These are phyloP conservation scores for Chytriomyces confervae DNA, from an alignment of 192 early-diverging fungal species.

Conservation along the genomic window DNA sequence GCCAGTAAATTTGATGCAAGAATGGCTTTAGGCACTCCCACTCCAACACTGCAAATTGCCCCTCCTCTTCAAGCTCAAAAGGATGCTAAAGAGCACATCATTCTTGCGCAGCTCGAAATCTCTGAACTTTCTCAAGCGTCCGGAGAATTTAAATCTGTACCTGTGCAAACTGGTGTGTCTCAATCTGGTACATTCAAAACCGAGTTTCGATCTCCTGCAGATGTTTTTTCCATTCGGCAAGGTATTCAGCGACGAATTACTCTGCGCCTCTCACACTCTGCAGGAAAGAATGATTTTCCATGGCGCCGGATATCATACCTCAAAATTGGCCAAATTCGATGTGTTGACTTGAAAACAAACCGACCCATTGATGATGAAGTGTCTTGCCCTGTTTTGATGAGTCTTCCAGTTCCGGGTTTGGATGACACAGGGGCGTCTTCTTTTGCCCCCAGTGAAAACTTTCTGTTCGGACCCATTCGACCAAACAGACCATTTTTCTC, in stretches of 20 bases:
- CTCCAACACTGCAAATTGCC: not conserved
- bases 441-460: not conserved
- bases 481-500: constrained; percentile 21
- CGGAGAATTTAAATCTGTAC: constrained; percentile 44
- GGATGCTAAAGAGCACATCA: constrained; percentile 17
- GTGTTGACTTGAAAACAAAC: constrained; percentile 25
- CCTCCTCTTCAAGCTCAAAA: not conserved
- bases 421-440: not conserved
- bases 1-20: constrained; percentile 12
- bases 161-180: constrained; percentile 32
- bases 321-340: constrained; percentile 35
- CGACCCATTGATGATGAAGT: constrained; percentile 32
- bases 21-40: not conserved
- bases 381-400: constrained; percentile 28
- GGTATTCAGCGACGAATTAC: constrained; percentile 46
- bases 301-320: constrained; percentile 38
- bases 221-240: constrained; percentile 46
- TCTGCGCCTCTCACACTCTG: constrained; percentile 38
- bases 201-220: constrained; percentile 35
- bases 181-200: constrained; percentile 27
- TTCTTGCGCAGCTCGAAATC: constrained; percentile 47
- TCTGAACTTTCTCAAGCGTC: constrained; percentile 38
- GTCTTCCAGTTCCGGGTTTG: constrained; percentile 27
- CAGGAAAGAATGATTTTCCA: constrained; percentile 34
- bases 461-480: not conserved